These are phyloP conservation scores for Lactifluus pinguis DNA, from an alignment of 768 basidiomycete genomes.

Conservation along the genomic window DNA sequence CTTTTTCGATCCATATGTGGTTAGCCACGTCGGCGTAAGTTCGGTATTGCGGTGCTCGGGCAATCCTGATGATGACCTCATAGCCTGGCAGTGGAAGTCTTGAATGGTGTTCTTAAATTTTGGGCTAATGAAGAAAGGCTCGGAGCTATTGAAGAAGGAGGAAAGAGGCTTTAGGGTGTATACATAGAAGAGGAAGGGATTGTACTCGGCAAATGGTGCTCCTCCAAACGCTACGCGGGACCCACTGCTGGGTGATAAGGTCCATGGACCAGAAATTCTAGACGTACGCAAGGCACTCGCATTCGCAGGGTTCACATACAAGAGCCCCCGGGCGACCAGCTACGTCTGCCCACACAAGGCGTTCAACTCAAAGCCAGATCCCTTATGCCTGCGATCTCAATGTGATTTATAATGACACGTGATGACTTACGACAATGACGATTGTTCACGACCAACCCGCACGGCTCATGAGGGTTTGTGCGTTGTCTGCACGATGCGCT, in stretches of 20 bases:
- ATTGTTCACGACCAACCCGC: not conserved
- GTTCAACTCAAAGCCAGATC: conserved; percentile 49
- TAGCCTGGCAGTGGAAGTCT: conserved; percentile 21
- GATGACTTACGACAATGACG: conserved; percentile 13
- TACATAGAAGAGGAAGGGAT: conserved; percentile 72
- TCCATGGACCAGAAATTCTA: conserved; percentile 80
- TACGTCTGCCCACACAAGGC: conserved; percentile 69
- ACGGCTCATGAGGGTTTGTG: conserved; percentile 3
- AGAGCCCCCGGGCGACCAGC: conserved; percentile 71
- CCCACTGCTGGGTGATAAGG: conserved; percentile 76
- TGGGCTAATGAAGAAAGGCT: conserved; percentile 63
- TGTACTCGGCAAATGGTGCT: conserved; percentile 68
- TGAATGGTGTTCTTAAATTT: conserved; percentile 38
- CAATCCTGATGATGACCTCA: conserved; percentile 11
- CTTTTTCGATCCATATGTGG: conserved; percentile 73
- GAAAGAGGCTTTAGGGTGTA: conserved; percentile 60
- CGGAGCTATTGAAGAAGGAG: conserved; percentile 40
- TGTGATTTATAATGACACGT: conserved; percentile 36
- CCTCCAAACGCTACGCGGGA: conserved; percentile 81
- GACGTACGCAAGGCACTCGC: conserved; percentile 86
- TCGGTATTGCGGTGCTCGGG: conserved; percentile 18
- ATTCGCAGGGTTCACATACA: conserved; percentile 88
- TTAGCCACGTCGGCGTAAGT: conserved; percentile 47
- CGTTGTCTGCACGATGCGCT: conserved; percentile 3
- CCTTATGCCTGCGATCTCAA: conserved; percentile 58